Conservation (phyloP, 495 filamentous ascomycete genomes). For the Neurospora cerealis region DNA sequence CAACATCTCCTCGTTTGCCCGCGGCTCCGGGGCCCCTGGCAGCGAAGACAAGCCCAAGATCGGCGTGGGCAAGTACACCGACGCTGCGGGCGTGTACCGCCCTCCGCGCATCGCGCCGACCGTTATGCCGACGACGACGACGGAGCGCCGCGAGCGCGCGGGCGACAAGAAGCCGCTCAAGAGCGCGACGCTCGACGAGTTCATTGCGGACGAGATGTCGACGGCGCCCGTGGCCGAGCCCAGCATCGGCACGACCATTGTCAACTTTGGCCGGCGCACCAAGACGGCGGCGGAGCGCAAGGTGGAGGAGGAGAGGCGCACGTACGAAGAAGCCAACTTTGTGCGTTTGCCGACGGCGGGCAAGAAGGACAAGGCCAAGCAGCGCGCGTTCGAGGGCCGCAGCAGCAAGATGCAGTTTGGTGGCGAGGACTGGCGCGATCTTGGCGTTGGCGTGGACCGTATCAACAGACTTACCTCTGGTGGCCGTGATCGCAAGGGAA, state of each 20-base stretch:
- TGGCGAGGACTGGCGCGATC: constrained; percentile 74
- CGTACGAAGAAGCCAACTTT: constrained; percentile 84
- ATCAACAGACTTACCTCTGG: constrained; percentile 62
- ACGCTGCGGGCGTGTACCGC: constrained; percentile 59
- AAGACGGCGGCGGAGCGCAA: constrained; percentile 61
- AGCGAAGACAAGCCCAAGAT: constrained; percentile 20
- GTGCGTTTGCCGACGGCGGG: constrained; percentile 69
- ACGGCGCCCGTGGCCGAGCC: constrained; percentile 66
- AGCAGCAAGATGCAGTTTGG: constrained; percentile 50
- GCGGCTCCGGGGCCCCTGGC: constrained; percentile 18
- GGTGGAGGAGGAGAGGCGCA: constrained; percentile 58
- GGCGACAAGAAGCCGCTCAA: constrained; percentile 46
- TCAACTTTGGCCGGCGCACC: constrained; percentile 56
- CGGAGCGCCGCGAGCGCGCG: constrained; percentile 43
- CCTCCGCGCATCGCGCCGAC: constrained; percentile 79
- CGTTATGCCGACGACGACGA: constrained; percentile 45
- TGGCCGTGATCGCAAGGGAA: constrained; percentile 40
- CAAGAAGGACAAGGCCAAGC: constrained; percentile 61
- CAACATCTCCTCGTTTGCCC: constrained; percentile 44
- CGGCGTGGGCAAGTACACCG: constrained; percentile 29
- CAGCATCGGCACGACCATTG: constrained; percentile 75
- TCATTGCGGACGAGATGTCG: constrained; percentile 70
- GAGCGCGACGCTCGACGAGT: constrained; percentile 77
- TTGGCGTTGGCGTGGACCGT: constrained; percentile 69
- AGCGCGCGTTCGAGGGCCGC: constrained; percentile 31